phyloP scores from a whole-genome alignment of 1,284 basidiomycete genomes.

The Cryptococcus jaspeensis region DNA sequence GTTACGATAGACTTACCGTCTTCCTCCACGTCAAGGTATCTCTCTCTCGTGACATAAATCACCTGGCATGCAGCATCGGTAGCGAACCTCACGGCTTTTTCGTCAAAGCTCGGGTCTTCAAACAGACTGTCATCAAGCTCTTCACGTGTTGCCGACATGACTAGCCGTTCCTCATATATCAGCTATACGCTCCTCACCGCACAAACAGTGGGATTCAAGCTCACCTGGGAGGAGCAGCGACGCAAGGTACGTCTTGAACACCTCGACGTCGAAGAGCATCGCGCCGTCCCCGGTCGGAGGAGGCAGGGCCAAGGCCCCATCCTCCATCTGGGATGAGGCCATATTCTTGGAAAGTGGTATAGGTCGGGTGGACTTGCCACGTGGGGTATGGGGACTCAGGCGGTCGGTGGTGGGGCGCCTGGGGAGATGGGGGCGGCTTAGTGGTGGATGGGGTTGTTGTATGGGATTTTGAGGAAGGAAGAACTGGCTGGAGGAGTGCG shows the following conservation, averaged over 20 bases:
- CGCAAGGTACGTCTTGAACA: constrained; percentile 43
- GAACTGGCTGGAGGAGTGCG: not conserved
- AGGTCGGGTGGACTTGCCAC: not conserved
- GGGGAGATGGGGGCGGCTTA: too few relatives aligned
- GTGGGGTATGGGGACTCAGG: too few relatives aligned
- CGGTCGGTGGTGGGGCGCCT: too few relatives aligned
- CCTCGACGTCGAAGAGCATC: constrained; percentile 41
- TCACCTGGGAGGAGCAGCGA: constrained; percentile 42
- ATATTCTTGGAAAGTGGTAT: constrained; percentile 1
- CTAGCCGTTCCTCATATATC: constrained; percentile 17
- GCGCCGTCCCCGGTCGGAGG: constrained; percentile 9
- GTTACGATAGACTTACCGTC: constrained; percentile 24
- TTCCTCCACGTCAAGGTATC: constrained; percentile 37
- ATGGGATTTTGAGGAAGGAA: not conserved
- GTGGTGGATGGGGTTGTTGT: too few relatives aligned
- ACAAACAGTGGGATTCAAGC: constrained; percentile 1
- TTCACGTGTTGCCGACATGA: constrained; percentile 45
- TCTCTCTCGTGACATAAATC: constrained; percentile 47
- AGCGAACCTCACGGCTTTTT: constrained; percentile 47
- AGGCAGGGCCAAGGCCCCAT: constrained; percentile 24
- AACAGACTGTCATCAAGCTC: constrained; percentile 46
- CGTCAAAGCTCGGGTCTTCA: constrained; percentile 45
- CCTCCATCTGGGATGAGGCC: constrained; percentile 24
- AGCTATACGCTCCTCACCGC: not conserved
- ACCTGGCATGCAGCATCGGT: constrained; percentile 46